Conservation (phyloP, 2,329 filamentous ascomycete species). For the Parastagonospora avenae region DNA sequence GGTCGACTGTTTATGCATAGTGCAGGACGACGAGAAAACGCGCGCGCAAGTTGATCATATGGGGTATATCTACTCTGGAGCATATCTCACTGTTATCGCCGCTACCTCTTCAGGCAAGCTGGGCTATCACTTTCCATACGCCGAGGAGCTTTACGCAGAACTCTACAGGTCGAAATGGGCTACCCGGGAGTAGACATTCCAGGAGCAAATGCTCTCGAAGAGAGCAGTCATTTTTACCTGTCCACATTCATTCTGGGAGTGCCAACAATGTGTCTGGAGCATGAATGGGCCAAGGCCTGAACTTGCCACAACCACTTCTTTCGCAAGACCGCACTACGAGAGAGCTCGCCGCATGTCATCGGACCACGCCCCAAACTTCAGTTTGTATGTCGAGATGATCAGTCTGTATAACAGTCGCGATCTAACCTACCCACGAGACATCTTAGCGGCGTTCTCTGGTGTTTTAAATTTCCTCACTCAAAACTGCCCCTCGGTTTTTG, state of each 20-base stretch:
- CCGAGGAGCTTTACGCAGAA: constrained; percentile 1
- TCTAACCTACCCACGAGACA: constrained; percentile 13
- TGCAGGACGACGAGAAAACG: constrained; percentile 7
- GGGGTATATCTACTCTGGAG: constrained; percentile 10
- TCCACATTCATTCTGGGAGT: constrained; percentile 8
- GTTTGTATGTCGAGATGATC: constrained; percentile 5
- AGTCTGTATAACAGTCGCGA: constrained; percentile 12
- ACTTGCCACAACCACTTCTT: neutral
- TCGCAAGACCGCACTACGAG: neutral
- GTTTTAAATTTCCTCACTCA: constrained; percentile 1
- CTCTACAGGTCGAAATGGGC: constrained; percentile 7
- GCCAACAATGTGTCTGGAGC: constrained; percentile 6
- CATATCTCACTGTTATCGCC: constrained; percentile 15
- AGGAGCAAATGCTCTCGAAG: constrained; percentile 10
- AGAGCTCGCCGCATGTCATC: constrained; percentile 3
- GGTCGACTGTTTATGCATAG: constrained; percentile 12
- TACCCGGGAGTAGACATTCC: constrained; percentile 14
- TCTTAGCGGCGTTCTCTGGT: constrained; percentile 7
- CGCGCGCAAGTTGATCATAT: constrained; percentile 10
- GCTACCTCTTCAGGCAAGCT: too few species aligned
- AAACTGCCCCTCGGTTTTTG: constrained; percentile 6
- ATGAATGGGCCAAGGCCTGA: too few species aligned
- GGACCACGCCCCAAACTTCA: constrained; percentile 7
- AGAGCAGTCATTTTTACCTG: constrained; percentile 8
- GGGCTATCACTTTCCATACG: too few species aligned